phyloP scores from a whole-genome alignment of 129 eudicot genomes.

The Lactuca sativa region DNA sequence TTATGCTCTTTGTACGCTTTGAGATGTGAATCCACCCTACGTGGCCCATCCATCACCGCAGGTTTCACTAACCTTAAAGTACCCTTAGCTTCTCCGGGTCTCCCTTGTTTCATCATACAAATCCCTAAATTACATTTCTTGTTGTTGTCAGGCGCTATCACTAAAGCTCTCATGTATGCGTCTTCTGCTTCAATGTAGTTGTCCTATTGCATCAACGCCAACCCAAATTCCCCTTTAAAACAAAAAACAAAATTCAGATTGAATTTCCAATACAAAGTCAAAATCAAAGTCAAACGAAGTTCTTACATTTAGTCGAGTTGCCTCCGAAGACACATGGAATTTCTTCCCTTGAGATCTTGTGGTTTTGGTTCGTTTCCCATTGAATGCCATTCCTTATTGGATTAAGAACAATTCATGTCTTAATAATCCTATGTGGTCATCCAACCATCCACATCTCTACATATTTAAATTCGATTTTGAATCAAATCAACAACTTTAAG shows the following conservation, averaged over 20 bases:
- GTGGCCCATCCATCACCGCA: conserved; percentile 76
- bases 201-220: conserved; percentile 98
- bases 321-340: conserved; percentile 98
- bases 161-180: conserved; percentile 82
- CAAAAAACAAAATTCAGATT: background rate
- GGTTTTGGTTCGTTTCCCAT: conserved; percentile 95
- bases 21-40: conserved; percentile 95
- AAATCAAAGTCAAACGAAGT: background rate
- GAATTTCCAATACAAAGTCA: background rate
- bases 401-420: conserved; percentile 83
- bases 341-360: conserved; percentile 99
- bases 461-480: conserved; percentile 5
- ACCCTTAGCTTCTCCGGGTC: conserved; percentile 86
- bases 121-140: conserved; percentile 98
- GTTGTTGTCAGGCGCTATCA: conserved; percentile 92
- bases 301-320: conserved; percentile 83
- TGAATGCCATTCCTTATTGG: conserved; percentile 98
- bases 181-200: conserved; percentile 95
- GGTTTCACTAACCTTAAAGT: conserved; percentile 83
- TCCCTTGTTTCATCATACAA: conserved; percentile 96
- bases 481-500: background rate
- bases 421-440: conserved; percentile 82
- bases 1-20: conserved; percentile 97
- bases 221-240: conserved; percentile 86
- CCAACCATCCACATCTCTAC: conserved; percentile 98